These are phyloP conservation scores for Chaetomium globosum DNA, from an alignment of 2,329 filamentous ascomycete species.

Conservation along the genomic window DNA sequence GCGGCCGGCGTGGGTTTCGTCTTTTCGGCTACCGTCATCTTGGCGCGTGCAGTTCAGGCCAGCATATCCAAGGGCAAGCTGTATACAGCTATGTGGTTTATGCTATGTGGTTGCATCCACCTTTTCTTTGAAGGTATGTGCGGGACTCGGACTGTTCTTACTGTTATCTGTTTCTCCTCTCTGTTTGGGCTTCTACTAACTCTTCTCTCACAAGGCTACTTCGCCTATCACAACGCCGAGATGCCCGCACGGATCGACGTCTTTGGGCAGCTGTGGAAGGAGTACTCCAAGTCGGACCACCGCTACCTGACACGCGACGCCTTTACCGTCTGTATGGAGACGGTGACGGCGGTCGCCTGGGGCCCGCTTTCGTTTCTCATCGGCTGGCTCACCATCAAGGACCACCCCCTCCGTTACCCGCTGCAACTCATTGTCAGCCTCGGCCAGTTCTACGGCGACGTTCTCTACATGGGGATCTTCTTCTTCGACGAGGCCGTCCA, in stretches of 20 bases:
- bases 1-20: constrained; percentile 11
- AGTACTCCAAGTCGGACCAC: constrained; percentile 20
- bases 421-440: constrained; percentile 18
- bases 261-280: constrained; percentile 27
- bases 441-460: constrained; percentile 43
- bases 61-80: constrained; percentile 16
- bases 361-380: constrained; percentile 22
- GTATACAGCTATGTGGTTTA: constrained; percentile 57
- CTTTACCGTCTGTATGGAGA: constrained; percentile 20
- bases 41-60: constrained; percentile 7
- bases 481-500: constrained; percentile 47
- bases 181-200: background rate
- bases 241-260: constrained; percentile 15
- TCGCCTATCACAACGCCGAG: constrained; percentile 11
- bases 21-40: constrained; percentile 1
- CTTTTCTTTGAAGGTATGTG: constrained; percentile 48
- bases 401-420: constrained; percentile 19
- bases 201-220: constrained; percentile 8
- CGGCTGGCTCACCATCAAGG: constrained; percentile 13
- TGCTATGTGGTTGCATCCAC: constrained; percentile 63
- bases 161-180: background rate
- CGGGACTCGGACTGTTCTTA: background rate
- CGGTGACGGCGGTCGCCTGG: constrained; percentile 18
- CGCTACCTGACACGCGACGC: constrained; percentile 19
- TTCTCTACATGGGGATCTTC: constrained; percentile 56